Base-by-base conservation (phyloP, 106 monocot genomes). In the Dioscorea alata region DNA sequence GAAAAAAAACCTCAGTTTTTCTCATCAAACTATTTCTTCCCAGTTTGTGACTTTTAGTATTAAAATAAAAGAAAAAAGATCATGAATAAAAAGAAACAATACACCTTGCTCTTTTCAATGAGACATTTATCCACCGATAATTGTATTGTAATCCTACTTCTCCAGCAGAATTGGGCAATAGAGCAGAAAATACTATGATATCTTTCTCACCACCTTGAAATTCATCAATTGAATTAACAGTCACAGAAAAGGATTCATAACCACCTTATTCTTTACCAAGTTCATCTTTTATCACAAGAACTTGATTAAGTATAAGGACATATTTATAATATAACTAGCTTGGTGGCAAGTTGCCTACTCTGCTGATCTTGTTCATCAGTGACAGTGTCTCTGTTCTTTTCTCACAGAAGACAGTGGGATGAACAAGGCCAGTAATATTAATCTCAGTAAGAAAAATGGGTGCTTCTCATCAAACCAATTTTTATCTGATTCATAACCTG, bases 191-290 rank as follows among this genome's bases (percentile, higher is more conserved):
- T 21, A 76, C 63, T 0, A 76, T 76, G 18, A 76, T 15, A 63
- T 76, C 76, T 61, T 76, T 69, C 24, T 76, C 76, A 9, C 69
- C 22, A 54, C 76, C 76, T 57, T 76, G 76, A 63, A 76, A 76
- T 6, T 69, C 76, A 57, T 76, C 76, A 12, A 76, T 13, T 0
- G 69, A 62, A 57, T 56, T 76, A 8, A 76, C 62, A 12, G 62
- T 76, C n/a, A 76, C 28, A 63, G 20, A n/a, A 23, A 76, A 54
- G 12, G 34, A 3, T 49, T 13, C 13, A 34, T 17, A 2, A 1
- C 4, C n/a, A 12, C 35, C 4, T 57, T 76, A 69, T 23, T 6
- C 63, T 23, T 51, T 56, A 4, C 33, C 69, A 53, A 76, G 18
- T 42, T 53, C 63, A 0, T 63, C 69, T 63, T 76, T 19, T 52